Evolutionary conservation across 495 filamentous ascomycete species (phyloP).

Genomic region (Aspergillus kassunensis): DNA sequence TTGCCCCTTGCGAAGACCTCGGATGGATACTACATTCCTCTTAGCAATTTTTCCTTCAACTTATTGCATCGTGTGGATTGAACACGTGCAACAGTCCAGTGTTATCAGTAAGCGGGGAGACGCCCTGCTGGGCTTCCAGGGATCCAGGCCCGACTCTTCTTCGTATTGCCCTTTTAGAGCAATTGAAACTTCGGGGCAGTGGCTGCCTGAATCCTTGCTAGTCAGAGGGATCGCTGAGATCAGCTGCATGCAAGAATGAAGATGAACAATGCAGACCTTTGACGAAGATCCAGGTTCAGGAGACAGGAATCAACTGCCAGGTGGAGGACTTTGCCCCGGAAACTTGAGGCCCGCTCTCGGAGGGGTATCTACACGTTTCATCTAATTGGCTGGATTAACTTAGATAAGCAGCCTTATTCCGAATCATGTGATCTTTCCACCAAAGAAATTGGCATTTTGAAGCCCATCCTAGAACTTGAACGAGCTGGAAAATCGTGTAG

Average conservation of each 20-base stretch:
- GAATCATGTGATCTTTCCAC: too few species aligned
- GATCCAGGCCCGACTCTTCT: too few species aligned
- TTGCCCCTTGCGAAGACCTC: constrained; percentile 36
- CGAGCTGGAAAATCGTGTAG: too few species aligned
- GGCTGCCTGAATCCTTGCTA: neutral
- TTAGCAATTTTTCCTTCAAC: constrained; percentile 32
- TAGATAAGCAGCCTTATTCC: too few species aligned
- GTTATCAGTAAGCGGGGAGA: neutral
- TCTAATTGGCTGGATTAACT: too few species aligned
- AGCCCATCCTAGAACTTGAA: too few species aligned
- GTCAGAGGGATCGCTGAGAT: neutral
- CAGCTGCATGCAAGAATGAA: neutral
- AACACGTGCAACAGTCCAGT: constrained; percentile 33
- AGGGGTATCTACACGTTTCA: too few species aligned
- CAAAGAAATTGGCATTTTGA: too few species aligned
- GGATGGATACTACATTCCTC: too few species aligned
- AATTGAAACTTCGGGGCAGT: neutral
- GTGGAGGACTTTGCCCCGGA: too few species aligned
- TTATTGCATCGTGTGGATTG: constrained; percentile 34
- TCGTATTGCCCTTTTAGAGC: neutral
- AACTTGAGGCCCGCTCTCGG: too few species aligned
- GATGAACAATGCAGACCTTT: neutral
- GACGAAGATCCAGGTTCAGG: neutral
- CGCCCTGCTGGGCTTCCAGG: neutral
- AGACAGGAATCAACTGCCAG: too few species aligned